Conservation (phyloP, 345 rosid genomes). For the Heritiera fomes region DNA sequence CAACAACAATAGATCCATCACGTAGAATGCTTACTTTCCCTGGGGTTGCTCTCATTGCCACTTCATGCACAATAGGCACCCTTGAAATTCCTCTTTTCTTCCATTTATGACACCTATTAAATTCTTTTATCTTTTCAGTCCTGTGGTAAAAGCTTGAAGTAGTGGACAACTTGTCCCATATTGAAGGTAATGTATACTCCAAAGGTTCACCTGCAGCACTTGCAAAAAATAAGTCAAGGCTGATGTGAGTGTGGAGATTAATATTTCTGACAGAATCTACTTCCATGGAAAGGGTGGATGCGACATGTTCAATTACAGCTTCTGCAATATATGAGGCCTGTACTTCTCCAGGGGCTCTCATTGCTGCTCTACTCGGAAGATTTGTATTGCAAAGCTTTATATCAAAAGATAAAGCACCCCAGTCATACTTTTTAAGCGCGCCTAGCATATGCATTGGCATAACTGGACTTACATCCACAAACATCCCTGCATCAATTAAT, state of each 20-base stretch:
- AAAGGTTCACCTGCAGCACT: conserved; percentile 43
- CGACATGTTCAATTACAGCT: conserved; percentile 72
- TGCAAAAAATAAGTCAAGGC: conserved; percentile 53
- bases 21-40: conserved; percentile 80
- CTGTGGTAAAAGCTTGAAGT: conserved; percentile 54
- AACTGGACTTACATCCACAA: conserved; percentile 52
- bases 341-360: conserved; percentile 87
- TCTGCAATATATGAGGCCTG: conserved; percentile 86
- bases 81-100: conserved; percentile 74
- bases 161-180: conserved; percentile 64
- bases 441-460: conserved; percentile 45
- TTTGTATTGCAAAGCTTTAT: conserved; percentile 78
- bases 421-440: conserved; percentile 66
- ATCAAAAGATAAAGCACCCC: conserved; percentile 82
- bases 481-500: conserved; percentile 63
- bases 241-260: conserved; percentile 60
- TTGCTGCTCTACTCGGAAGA: conserved; percentile 59
- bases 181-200: conserved; percentile 66
- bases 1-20: conserved; percentile 83
- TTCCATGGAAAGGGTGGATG: conserved; percentile 65
- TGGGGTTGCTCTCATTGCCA: conserved; percentile 50
- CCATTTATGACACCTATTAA: conserved; percentile 57
- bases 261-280: conserved; percentile 60
- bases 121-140: conserved; percentile 51
- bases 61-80: conserved; percentile 59